Percentiles rank a stretch among this genome's conserved stretches.
Evolutionary conservation across 1,284 basidiomycete genomes (phyloP).

Genomic region (Somion occarium): DNA sequence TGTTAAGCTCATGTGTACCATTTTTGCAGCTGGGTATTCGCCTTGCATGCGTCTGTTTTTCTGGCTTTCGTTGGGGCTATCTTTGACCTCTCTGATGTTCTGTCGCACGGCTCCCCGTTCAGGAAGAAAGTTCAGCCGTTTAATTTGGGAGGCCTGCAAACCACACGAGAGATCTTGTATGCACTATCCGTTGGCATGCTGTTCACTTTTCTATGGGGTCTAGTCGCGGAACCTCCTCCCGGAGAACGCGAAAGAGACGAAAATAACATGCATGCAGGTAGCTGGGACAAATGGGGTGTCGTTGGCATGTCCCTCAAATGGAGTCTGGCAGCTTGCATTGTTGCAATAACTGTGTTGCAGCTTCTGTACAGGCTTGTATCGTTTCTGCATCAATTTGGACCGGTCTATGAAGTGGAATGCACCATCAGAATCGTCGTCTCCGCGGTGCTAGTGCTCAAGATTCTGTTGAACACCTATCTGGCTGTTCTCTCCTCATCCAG

Average conservation of each 20-base stretch:
- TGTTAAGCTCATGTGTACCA: constrained; percentile 5
- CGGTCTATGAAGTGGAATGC: constrained; percentile 53
- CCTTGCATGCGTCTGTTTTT: constrained; percentile 53
- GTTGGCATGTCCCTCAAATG: constrained; percentile 50
- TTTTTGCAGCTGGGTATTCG: constrained; percentile 40
- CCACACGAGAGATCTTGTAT: constrained; percentile 55
- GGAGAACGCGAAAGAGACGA: constrained; percentile 29
- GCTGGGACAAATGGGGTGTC: constrained; percentile 60
- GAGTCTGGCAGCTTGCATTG: constrained; percentile 34
- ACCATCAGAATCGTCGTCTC: constrained; percentile 56
- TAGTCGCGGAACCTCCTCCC: constrained; percentile 51
- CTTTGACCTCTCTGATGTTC: constrained; percentile 57
- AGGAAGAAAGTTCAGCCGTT: constrained; percentile 24
- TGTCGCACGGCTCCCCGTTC: constrained; percentile 35
- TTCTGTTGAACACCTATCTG: constrained; percentile 53
- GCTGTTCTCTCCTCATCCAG: constrained; percentile 21
- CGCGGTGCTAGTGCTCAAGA: constrained; percentile 55
- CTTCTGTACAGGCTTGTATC: constrained; percentile 56
- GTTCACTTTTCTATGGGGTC: constrained; percentile 66
- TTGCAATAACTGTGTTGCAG: constrained; percentile 51
- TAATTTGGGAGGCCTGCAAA: constrained; percentile 38
- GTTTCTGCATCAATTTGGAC: constrained; percentile 37
- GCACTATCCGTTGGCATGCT: constrained; percentile 53
- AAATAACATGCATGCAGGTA: constrained; percentile 43
- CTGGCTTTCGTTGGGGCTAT: constrained; percentile 59